Conservation (phyloP, 2,329 filamentous ascomycete species). For the Sclerotiophoma versabilis region DNA sequence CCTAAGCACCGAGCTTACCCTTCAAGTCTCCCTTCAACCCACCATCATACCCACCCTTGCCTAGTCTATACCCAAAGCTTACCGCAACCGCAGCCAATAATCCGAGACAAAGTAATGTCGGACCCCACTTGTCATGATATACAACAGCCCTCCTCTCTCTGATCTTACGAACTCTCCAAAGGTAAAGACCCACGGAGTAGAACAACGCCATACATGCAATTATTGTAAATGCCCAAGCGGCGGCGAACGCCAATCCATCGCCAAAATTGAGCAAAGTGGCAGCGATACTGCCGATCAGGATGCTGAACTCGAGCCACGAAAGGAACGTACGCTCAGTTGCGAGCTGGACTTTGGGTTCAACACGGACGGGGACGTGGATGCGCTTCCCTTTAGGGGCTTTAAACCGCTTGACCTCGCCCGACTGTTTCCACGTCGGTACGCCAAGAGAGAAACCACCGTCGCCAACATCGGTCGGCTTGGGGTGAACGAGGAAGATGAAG, state of each 20-base stretch:
- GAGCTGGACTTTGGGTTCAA: conserved; percentile 98
- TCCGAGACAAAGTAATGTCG: conserved; percentile 75
- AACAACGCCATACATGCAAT: conserved; percentile 79
- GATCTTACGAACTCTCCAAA: conserved; percentile 88
- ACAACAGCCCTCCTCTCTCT: conserved; percentile 81
- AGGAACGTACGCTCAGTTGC: conserved; percentile 95
- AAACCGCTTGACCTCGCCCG: conserved; percentile 58
- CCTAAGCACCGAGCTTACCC: conserved; percentile 10
- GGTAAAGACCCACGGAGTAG: conserved; percentile 84
- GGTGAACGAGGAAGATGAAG: conserved; percentile 46
- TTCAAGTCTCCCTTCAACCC: conserved; percentile 49
- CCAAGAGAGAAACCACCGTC: conserved; percentile 51
- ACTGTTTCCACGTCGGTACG: conserved; percentile 51
- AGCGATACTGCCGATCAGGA: conserved; percentile 74
- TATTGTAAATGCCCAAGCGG: conserved; percentile 78
- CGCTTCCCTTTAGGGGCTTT: conserved; percentile 79
- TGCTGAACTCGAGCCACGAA: conserved; percentile 95
- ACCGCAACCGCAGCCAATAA: conserved; percentile 76
- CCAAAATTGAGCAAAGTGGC: conserved; percentile 53
- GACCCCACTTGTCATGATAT: conserved; percentile 91
- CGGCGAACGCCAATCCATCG: conserved; percentile 44
- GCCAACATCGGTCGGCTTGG: conserved; percentile 54
- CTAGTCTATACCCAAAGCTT: conserved; percentile 83
- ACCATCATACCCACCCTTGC: conserved; percentile 57
- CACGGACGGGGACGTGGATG: conserved; percentile 93